A percentile compares a stretch with the other conserved stretches of the same genome.
phyloP scores from a whole-genome alignment of 352 stramenopile species.

The Saprolegnia diclina region DNA sequence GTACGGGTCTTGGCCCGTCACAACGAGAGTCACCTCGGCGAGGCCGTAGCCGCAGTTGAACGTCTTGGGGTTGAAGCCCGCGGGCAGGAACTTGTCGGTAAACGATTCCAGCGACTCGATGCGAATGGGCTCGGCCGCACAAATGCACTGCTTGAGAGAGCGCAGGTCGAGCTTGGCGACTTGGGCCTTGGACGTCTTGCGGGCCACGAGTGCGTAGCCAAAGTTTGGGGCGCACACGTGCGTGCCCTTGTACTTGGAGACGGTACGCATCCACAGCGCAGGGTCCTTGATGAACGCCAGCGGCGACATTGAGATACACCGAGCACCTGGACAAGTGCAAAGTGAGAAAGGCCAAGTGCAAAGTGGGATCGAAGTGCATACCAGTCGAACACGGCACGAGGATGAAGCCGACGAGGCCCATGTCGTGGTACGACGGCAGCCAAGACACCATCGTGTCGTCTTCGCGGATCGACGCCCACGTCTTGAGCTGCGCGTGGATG shows the following conservation, averaged over 20 bases:
- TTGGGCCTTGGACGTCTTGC: conserved; percentile 68
- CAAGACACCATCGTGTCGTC: conserved; percentile 70
- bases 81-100: conserved; percentile 49
- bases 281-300: conserved; percentile 85
- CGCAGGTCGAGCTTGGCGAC: conserved; percentile 54
- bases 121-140: conserved; percentile 73
- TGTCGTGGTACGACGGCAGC: conserved; percentile 80
- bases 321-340: conserved; percentile 33
- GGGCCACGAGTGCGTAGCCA: conserved; percentile 61
- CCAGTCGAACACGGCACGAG: conserved; percentile 42
- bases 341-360: background rate
- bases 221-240: conserved; percentile 78
- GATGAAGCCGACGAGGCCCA: conserved; percentile 81
- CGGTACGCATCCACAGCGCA: conserved; percentile 68
- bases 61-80: conserved; percentile 59
- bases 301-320: conserved; percentile 75
- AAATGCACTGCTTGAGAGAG: conserved; percentile 68
- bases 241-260: conserved; percentile 67
- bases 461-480: conserved; percentile 56
- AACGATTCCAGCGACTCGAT: conserved; percentile 71
- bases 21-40: conserved; percentile 77
- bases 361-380: background rate
- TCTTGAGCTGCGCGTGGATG: conserved; percentile 61
- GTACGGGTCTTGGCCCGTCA: conserved; percentile 56
- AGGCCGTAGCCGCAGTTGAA: conserved; percentile 81